phyloP scores from a whole-genome alignment of 2,329 filamentous ascomycete genomes.

The Exophiala sp. region DNA sequence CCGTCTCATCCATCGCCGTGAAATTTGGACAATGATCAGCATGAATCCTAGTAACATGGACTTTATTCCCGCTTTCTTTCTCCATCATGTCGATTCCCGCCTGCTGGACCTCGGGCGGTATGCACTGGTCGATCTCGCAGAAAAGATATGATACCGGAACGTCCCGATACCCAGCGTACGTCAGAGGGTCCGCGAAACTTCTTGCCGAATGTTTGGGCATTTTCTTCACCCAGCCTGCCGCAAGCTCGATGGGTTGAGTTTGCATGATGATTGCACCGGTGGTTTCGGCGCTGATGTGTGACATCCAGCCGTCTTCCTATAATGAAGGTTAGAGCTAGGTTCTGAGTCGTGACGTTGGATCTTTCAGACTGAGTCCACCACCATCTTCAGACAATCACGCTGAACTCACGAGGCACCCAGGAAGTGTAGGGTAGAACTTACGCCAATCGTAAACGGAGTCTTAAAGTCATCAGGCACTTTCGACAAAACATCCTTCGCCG shows the following conservation, averaged over 20 bases:
- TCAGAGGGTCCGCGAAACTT: slow-evolving; percentile 31
- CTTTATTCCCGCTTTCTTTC: slow-evolving; percentile 30
- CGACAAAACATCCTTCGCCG: slow-evolving; percentile 3
- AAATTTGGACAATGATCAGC: slow-evolving; percentile 32
- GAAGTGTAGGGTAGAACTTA: neutral
- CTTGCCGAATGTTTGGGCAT: slow-evolving; percentile 28
- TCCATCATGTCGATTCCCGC: slow-evolving; percentile 32
- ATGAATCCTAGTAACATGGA: slow-evolving; percentile 32
- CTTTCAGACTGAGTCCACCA: no score
- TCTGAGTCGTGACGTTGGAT: no score
- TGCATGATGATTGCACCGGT: neutral
- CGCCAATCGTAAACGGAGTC: neutral
- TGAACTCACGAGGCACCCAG: neutral
- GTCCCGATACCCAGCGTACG: slow-evolving; percentile 34
- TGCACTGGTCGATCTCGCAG: slow-evolving; percentile 30
- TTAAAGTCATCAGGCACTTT: slow-evolving; percentile 2
- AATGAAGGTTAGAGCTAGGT: neutral
- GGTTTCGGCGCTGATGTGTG: neutral
- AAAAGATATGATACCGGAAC: slow-evolving; percentile 35
- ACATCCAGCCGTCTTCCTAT: slow-evolving; percentile 20
- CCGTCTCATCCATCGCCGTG: slow-evolving; percentile 26
- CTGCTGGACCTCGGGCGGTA: slow-evolving; percentile 31
- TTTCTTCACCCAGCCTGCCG: slow-evolving; percentile 17
- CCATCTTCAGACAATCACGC: no score
- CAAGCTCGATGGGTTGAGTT: slow-evolving; percentile 8